Base-by-base conservation (phyloP, 2,329 filamentous ascomycete genomes). In the Trichophyton verrucosum region DNA sequence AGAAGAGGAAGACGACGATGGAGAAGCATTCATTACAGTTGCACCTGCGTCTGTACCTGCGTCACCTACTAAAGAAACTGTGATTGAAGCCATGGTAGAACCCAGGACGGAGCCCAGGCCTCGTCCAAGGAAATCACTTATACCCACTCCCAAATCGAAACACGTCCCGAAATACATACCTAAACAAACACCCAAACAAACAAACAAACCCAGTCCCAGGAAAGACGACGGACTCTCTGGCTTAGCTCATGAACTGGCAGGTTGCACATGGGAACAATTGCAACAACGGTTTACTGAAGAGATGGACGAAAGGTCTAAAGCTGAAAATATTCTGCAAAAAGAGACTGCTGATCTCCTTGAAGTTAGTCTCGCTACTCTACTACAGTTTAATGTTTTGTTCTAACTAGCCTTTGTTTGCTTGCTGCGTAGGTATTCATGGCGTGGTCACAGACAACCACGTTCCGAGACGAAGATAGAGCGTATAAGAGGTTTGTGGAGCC, bases 231-330 rank as follows among this genome's bases (percentile, higher is more conserved):
- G 17, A 6, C n/a, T 55, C 27, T 55, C 57, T 20, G n/a, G 15
- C 15, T 17, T 63, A 20, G 58, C 61, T 1, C 27, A 58, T 42
- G 61, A 58, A 59, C 74, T 89, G 63, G 73, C 76, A 53, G 60
- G 75, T 68, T 90, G 88, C 68, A 83, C 91, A 73, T 96, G 91
- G 91, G 78, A 85, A 2, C 81, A 86, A n/a, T 85, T 96, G 36
- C 81, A 91, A 71, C 70, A 76, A 1, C 82, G 83, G 47, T 95
- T 91, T 66, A 79, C 86, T 62, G 75, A 81, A 59, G 84, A 83
- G 17, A 81, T 95, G 67, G 74, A 77, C 13, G 78, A 85, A 46
- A 82, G 86, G 38, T 81, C 85, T 58, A 76, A 78, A 1, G 75
- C 84, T 1, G 90, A 96, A 69, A 78, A 79, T 51, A 77, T 82